phyloP scores from a whole-genome alignment of 768 basidiomycete genomes.

The Hygrocybe punicea region DNA sequence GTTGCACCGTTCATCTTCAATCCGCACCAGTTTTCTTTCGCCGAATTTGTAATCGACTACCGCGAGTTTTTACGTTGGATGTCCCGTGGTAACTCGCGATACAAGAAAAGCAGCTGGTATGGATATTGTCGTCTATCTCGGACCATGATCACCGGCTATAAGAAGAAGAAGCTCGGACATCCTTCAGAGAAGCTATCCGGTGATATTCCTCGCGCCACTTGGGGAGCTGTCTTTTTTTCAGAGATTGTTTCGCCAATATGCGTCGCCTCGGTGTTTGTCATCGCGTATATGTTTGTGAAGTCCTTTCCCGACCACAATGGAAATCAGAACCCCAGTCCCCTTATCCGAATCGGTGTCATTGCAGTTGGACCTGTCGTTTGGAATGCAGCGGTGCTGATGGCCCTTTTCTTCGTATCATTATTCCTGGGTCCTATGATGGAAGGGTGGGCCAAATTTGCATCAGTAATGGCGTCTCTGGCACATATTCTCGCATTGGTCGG shows the following conservation, averaged over 20 bases:
- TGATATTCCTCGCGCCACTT: constrained; percentile 88
- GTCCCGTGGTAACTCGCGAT: constrained; percentile 95
- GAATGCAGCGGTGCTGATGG: constrained; percentile 85
- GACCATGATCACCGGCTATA: constrained; percentile 98
- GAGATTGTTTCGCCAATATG: constrained; percentile 82
- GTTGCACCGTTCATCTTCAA: constrained; percentile 99
- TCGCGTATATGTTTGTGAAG: constrained; percentile 92
- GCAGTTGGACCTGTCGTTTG: constrained; percentile 91
- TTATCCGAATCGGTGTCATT: constrained; percentile 86
- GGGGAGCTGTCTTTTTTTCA: constrained; percentile 77
- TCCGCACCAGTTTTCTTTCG: constrained; percentile 97
- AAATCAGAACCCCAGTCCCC: constrained; percentile 69
- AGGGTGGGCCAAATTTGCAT: constrained; percentile 81
- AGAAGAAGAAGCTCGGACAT: constrained; percentile 97
- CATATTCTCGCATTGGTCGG: constrained; percentile 82
- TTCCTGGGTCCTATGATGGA: constrained; percentile 89
- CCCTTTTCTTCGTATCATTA: constrained; percentile 87
- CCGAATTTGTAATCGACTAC: constrained; percentile 98
- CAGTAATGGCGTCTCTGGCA: constrained; percentile 88
- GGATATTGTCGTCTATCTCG: constrained; percentile 97
- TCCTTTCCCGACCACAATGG: constrained; percentile 72
- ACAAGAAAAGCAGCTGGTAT: constrained; percentile 98
- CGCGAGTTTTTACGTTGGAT: constrained; percentile 99
- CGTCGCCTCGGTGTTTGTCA: constrained; percentile 69
- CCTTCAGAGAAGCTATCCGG: constrained; percentile 96